Evolutionary conservation across 2,329 filamentous ascomycete genomes (phyloP).

Genomic region (Cordyceps fumosorosea): DNA sequence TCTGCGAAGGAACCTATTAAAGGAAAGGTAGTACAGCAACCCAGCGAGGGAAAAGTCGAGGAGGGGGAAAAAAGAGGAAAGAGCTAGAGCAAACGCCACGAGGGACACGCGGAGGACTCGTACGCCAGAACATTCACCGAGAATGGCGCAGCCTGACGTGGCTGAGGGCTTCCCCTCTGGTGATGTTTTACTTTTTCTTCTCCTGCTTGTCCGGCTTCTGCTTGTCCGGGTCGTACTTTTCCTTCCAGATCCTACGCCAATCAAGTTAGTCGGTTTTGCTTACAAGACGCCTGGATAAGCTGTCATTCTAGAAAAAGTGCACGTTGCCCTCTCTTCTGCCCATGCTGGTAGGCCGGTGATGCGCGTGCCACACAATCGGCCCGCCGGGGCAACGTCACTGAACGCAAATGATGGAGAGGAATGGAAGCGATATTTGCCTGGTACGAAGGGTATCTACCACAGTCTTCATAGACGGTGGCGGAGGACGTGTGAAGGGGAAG

Average conservation of each 20-base stretch:
- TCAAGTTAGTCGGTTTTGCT: background rate
- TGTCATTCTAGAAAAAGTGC: no score
- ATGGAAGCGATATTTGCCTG: background rate
- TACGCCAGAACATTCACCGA: background rate
- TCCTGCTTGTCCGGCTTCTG: slow-evolving; percentile 30
- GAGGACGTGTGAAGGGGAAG: background rate
- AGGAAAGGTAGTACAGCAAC: no score
- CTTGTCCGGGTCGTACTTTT: slow-evolving; percentile 72
- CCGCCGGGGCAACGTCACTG: no score
- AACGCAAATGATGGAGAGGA: no score
- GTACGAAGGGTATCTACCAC: background rate
- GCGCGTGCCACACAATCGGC: no score
- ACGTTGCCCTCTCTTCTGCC: background rate
- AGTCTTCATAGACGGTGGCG: no score
- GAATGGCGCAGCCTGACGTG: background rate
- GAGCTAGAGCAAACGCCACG: background rate
- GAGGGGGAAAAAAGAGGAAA: no score
- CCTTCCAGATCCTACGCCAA: slow-evolving; percentile 83
- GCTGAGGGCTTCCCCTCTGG: no score
- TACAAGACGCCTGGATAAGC: background rate
- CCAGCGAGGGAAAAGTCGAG: no score
- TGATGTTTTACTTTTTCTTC: slow-evolving; percentile 36
- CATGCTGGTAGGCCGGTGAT: no score
- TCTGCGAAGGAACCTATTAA: no score
- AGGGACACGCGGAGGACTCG: background rate